Percentiles rank a stretch among this genome's conserved stretches.
phyloP scores from a whole-genome alignment of 1,284 basidiomycete genomes.

The Microbotryum intermedium region DNA sequence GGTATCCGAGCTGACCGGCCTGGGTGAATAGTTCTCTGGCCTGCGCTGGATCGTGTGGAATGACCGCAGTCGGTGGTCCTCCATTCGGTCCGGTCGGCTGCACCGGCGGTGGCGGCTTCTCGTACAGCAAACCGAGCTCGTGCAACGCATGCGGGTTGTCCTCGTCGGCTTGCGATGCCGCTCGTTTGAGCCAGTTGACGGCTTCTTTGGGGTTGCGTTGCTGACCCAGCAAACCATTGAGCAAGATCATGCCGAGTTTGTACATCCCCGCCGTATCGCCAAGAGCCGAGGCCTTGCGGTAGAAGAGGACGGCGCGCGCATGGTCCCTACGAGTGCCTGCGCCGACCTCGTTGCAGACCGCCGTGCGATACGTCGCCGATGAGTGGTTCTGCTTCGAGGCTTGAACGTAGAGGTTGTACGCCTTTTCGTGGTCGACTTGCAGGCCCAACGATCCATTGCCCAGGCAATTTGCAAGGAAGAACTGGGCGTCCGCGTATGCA shows the following conservation, averaged over 20 bases:
- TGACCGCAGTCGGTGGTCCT: slow-evolving; percentile 19
- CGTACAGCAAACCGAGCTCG: slow-evolving; percentile 67
- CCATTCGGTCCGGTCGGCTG: slow-evolving; percentile 36
- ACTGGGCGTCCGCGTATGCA: slow-evolving; percentile 94
- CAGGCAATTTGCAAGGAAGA: slow-evolving; percentile 95
- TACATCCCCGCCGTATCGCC: slow-evolving; percentile 99
- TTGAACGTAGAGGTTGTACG: slow-evolving; percentile 96
- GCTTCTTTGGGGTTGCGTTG: slow-evolving; percentile 81
- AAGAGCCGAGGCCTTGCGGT: slow-evolving; percentile 89
- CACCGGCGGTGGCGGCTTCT: slow-evolving; percentile 51
- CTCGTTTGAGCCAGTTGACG: slow-evolving; percentile 86
- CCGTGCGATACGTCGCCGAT: slow-evolving; percentile 89
- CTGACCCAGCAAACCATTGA: slow-evolving; percentile 77
- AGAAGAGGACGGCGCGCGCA: slow-evolving; percentile 83
- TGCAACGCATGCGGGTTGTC: slow-evolving; percentile 97
- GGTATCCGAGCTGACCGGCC: slow-evolving; percentile 87
- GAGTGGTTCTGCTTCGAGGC: slow-evolving; percentile 96
- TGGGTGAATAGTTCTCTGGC: slow-evolving; percentile 83
- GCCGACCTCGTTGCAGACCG: slow-evolving; percentile 99
- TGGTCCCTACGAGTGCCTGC: slow-evolving; percentile 90
- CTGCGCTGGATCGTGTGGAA: slow-evolving; percentile 56
- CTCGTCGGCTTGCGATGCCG: slow-evolving; percentile 94
- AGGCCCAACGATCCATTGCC: slow-evolving; percentile 90
- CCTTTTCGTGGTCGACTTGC: slow-evolving; percentile 92
- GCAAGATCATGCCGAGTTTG: slow-evolving; percentile 91